Evolutionary conservation across 768 basidiomycete species (phyloP).

Genomic region (Pleurotus cornucopiae): DNA sequence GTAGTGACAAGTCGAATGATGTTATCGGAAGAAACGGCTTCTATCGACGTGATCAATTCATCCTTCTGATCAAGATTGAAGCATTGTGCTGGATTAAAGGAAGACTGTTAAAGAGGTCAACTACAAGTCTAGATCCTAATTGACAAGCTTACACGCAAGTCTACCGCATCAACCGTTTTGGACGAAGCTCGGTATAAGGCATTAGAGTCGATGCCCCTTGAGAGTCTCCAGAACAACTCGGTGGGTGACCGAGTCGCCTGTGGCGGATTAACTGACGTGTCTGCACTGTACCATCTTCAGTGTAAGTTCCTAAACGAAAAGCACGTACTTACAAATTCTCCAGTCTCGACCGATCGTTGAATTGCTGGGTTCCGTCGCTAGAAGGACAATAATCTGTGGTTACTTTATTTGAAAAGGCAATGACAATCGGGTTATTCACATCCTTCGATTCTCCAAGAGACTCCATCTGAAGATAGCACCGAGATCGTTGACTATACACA

Average conservation of each 20-base stretch:
- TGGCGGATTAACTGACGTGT: no score
- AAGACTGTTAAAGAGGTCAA: conserved; percentile 23
- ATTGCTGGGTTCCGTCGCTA: no score
- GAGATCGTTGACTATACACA: conserved; percentile 42
- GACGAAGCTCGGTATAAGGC: conserved; percentile 45
- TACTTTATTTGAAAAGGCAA: neutral
- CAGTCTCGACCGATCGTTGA: no score
- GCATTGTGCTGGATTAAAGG: conserved; percentile 19
- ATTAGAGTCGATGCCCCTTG: conserved; percentile 25
- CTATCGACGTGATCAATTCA: conserved; percentile 52
- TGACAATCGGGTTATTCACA: conserved; percentile 27
- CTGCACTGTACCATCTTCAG: no score
- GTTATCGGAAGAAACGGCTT: conserved; percentile 35
- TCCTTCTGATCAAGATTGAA: conserved; percentile 28
- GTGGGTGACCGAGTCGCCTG: neutral
- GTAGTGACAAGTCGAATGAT: conserved; percentile 58
- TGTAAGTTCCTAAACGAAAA: no score
- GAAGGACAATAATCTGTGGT: no score
- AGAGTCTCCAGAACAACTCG: conserved; percentile 52
- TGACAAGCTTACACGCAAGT: conserved; percentile 48
- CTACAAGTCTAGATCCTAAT: neutral
- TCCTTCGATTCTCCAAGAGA: conserved; percentile 24
- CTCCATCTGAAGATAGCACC: conserved; percentile 50
- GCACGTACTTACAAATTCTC: no score
- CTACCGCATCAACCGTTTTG: conserved; percentile 39